Evolutionary conservation across 306 rosid species (phyloP), one percentile per base, ranked within the genome.

Genomic region (Lotus japonicus): DNA sequence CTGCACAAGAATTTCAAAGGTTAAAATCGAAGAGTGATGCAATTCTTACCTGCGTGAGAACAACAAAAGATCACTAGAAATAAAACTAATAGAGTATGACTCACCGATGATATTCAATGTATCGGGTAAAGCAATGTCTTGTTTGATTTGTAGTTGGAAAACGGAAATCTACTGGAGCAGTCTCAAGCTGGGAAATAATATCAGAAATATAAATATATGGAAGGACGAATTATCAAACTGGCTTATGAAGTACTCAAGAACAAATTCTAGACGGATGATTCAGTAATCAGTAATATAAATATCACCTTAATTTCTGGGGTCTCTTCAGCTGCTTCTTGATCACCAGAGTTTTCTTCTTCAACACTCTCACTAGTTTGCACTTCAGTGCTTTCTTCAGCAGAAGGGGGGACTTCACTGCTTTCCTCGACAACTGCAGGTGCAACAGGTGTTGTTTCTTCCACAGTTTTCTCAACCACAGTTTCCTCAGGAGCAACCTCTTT

Each of bases 91-190:
- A 31, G 42, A 66, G 31, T 38, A 42, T 21, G 58, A 42, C 90
- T 62, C 48, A 88, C 99, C 99, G 83, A 50, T 94, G 96, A 83
- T 79, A 88, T 74, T 94, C 99, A 45, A 94, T 45, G 39, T 94
- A 90, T 58, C 96, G 92, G 62, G 99, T 94, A 68, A 94, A 94
- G 83, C 99, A 94, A 84, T 94, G 99, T 90, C 96, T 90, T 7
- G 97, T 86, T 76, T 90, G 99, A 77, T 94, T 94, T 36, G 99
- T 94, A 42, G 97, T 94, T 58, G 99, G 99, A 68, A 94, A 94
- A 28, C 99, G 97, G 75, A 90, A 94, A 79, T 94, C 99, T 15
- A 64, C 95, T 5, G 99, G 99, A 17, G 97, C 99, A 12, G 99
- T 90, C 74, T 90, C 96, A 64, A 94, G 91, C 99, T 94, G 87